Base-by-base conservation (phyloP, 1,284 basidiomycete genomes). In the Pterula multifida region DNA sequence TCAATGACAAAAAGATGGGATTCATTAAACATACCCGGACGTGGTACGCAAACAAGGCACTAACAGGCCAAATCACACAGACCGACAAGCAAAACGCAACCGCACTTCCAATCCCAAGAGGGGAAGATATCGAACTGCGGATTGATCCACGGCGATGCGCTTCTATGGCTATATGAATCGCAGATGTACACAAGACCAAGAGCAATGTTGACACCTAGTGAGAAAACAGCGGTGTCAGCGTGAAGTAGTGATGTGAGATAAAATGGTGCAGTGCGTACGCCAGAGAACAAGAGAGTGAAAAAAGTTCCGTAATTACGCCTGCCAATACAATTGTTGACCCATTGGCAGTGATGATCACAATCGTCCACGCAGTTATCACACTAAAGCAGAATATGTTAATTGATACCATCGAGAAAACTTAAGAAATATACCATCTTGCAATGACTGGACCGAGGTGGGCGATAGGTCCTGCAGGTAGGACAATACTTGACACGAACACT, bases 321-420 rank as follows among this genome's bases (percentile, higher is more conserved):
- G 2, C 93, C 92, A 45, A 97, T 75, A 61, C 92, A 96, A 61
- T 91, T 93, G 65, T 95, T 94, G 26, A 96, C 80, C 82, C 92
- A 96, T 56, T 92, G 88, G 58, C 93, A 96, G 65, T 95, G 90
- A 61, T 94, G 90, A 61, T 94, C 85, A 59, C 80, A 84, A 21
- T 83, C 85, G 57, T 95, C 92, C 21, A 95, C 88, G 61, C 93
- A 96, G 62, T 96, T 95, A 57, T 94, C 90, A 63, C 92, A 96
- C 85, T 91, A 53, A 49, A 47, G 15, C 28, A 32, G 28, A 32
- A 15, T n/a, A 32, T 32, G 28, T 32, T 32, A 32, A n/a, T n/a
- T n/a, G 28, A 32, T 15, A 32, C 28, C 6, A 11, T 42, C 26
- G 26, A 36, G 46, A 42, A 36, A 42, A 15, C 50, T 49, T 50